A percentile compares a stretch with the other conserved stretches of the same genome.
Evolutionary conservation across 2,329 filamentous ascomycete genomes (phyloP).

Genomic region (Fusarium protoensiforme): DNA sequence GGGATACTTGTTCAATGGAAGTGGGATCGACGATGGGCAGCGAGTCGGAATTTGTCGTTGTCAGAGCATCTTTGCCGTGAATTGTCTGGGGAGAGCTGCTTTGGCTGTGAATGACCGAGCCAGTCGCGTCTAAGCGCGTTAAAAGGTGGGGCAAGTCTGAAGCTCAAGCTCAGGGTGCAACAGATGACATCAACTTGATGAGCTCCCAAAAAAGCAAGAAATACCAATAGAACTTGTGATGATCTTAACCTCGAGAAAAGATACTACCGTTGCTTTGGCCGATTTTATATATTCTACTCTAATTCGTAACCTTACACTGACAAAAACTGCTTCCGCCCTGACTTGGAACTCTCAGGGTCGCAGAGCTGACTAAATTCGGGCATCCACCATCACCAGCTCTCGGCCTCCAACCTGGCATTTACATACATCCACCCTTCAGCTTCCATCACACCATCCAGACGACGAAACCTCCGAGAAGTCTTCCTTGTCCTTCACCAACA

Average conservation of each 20-base stretch:
- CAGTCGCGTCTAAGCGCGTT: not conserved
- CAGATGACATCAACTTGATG: conserved; percentile 18
- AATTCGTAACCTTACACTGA: no score
- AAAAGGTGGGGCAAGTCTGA: conserved; percentile 21
- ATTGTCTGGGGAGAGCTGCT: not conserved
- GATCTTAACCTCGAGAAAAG: not conserved
- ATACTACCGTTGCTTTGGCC: not conserved
- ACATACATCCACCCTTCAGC: not conserved
- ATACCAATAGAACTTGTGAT: not conserved
- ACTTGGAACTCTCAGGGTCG: not conserved
- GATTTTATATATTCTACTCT: no score
- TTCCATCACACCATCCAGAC: not conserved
- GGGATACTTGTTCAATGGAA: not conserved
- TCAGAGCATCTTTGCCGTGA: not conserved
- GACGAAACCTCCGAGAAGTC: not conserved
- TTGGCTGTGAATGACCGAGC: conserved; percentile 1
- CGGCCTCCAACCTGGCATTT: conserved; percentile 2
- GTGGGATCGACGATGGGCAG: not conserved
- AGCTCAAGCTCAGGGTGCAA: conserved; percentile 15
- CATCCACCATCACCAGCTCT: conserved; percentile 1
- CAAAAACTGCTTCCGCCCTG: not conserved
- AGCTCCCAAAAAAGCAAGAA: not conserved
- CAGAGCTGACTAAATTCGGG: conserved; percentile 20
- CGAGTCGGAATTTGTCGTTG: not conserved
- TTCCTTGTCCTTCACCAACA: not conserved